Percentiles rank a stretch among this genome's conserved stretches.
Evolutionary conservation across 805 yeast species (phyloP).

Genomic region (Cyberlindnera mycetangii): DNA sequence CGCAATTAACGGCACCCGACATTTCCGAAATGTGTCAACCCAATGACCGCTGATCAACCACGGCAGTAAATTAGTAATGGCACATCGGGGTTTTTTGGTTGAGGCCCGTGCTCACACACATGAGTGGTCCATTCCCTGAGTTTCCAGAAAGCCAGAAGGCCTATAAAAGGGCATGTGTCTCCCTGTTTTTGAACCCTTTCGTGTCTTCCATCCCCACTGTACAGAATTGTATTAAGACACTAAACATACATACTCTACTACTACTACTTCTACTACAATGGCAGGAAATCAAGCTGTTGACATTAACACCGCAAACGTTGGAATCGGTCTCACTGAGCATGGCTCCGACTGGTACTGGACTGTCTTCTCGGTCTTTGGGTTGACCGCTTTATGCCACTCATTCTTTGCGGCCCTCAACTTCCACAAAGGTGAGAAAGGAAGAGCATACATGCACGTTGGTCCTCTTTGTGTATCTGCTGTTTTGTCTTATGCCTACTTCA

Average conservation of each 20-base stretch:
- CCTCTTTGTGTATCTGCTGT: conserved; percentile 42
- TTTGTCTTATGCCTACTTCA: conserved; percentile 48
- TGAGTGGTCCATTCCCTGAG: background rate
- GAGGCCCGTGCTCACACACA: background rate
- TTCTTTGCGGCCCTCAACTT: conserved; percentile 23
- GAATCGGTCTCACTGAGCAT: conserved; percentile 49
- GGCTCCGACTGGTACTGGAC: conserved; percentile 75
- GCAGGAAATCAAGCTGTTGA: conserved; percentile 24
- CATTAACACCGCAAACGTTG: conserved; percentile 33
- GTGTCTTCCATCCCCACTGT: background rate
- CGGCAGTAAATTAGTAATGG: background rate
- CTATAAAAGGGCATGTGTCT: no score
- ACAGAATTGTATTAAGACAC: background rate
- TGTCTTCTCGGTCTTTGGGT: conserved; percentile 46
- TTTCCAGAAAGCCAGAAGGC: no score
- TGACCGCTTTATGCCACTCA: conserved; percentile 33
- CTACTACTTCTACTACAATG: conserved; percentile 10
- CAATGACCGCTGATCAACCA: background rate
- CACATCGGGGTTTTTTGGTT: background rate
- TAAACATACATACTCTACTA: conserved; percentile 1
- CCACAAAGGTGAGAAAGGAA: conserved; percentile 23
- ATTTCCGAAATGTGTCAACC: background rate
- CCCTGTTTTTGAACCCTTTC: no score
- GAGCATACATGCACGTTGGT: conserved; percentile 35
- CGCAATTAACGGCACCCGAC: background rate